These are phyloP conservation scores for Trametes cubensis DNA, from an alignment of 768 basidiomycete species.

Conservation along the genomic window DNA sequence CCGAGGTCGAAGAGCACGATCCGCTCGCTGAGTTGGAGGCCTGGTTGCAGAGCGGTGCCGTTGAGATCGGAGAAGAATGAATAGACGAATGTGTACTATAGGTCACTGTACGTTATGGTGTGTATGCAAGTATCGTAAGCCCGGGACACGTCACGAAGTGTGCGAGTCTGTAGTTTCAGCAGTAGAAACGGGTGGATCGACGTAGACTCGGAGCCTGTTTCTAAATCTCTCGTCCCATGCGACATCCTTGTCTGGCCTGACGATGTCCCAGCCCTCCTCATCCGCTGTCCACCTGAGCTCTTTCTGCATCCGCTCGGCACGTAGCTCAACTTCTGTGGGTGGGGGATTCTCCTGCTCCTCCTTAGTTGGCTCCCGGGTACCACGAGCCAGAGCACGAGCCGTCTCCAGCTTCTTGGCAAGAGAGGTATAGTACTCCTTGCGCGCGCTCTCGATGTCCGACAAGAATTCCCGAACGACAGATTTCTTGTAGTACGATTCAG, in stretches of 20 bases:
- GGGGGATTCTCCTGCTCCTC: slow-evolving; percentile 80
- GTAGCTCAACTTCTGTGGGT: slow-evolving; percentile 85
- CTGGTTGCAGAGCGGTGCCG: slow-evolving; percentile 68
- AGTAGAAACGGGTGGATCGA: slow-evolving; percentile 38
- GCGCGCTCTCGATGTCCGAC: slow-evolving; percentile 63
- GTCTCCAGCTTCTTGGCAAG: slow-evolving; percentile 66
- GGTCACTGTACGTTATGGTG: slow-evolving; percentile 7
- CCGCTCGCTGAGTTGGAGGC: slow-evolving; percentile 68
- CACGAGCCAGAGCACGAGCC: slow-evolving; percentile 75
- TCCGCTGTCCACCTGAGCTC: slow-evolving; percentile 86
- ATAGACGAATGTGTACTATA: slow-evolving; percentile 8
- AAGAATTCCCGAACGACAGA: slow-evolving; percentile 53
- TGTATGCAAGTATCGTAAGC: slow-evolving; percentile 18
- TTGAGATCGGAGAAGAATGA: slow-evolving; percentile 45
- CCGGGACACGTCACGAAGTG: slow-evolving; percentile 10
- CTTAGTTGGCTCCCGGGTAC: slow-evolving; percentile 82
- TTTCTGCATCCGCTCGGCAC: slow-evolving; percentile 86
- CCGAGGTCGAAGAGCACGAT: slow-evolving; percentile 36
- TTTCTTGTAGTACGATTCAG: slow-evolving; percentile 71
- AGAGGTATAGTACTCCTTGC: slow-evolving; percentile 74
- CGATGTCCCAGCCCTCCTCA: slow-evolving; percentile 75
- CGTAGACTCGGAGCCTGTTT: slow-evolving; percentile 62
- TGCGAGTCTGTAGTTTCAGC: slow-evolving; percentile 2
- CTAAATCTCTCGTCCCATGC: slow-evolving; percentile 80
- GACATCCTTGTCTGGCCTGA: slow-evolving; percentile 62